phyloP scores from a whole-genome alignment of 2,329 filamentous ascomycete genomes.

The Exophiala bonariae region DNA sequence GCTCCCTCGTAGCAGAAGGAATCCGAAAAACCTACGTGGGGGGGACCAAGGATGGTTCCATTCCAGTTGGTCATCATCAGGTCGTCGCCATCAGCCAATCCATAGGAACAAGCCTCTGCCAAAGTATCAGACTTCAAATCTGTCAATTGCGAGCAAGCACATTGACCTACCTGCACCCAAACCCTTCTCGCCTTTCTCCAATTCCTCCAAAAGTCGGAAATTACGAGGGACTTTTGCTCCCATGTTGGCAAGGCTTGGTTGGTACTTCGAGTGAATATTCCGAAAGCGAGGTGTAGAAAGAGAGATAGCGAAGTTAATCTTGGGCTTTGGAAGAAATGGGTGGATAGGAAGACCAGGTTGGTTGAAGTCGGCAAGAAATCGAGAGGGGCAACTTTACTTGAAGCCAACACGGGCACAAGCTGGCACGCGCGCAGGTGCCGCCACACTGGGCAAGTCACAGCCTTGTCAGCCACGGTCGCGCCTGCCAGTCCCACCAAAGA shows the following conservation, averaged over 20 bases:
- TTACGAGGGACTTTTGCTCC: slow-evolving; percentile 84
- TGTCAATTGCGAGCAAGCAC: not conserved
- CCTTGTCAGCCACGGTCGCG: too few species aligned
- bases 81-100: slow-evolving; percentile 89
- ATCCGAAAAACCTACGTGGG: slow-evolving; percentile 68
- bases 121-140: slow-evolving; percentile 25
- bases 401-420: too few species aligned
- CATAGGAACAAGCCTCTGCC: slow-evolving; percentile 92
- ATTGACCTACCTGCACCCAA: slow-evolving; percentile 73
- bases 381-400: too few species aligned
- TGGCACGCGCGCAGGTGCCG: too few species aligned
- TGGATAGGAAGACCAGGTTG: too few species aligned
- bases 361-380: too few species aligned
- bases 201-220: slow-evolving; percentile 93
- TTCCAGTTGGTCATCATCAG: slow-evolving; percentile 99
- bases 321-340: too few species aligned
- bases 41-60: slow-evolving; percentile 93
- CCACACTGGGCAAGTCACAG: too few species aligned
- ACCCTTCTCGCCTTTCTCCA: slow-evolving; percentile 98
- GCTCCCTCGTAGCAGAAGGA: not conserved
- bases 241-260: slow-evolving; percentile 44
- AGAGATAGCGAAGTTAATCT: too few species aligned
- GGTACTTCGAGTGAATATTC: not conserved
- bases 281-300: too few species aligned
- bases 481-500: not conserved